These are phyloP conservation scores for Colletotrichum euphorbiae DNA, from an alignment of 2,329 filamentous ascomycete genomes.

Conservation along the genomic window DNA sequence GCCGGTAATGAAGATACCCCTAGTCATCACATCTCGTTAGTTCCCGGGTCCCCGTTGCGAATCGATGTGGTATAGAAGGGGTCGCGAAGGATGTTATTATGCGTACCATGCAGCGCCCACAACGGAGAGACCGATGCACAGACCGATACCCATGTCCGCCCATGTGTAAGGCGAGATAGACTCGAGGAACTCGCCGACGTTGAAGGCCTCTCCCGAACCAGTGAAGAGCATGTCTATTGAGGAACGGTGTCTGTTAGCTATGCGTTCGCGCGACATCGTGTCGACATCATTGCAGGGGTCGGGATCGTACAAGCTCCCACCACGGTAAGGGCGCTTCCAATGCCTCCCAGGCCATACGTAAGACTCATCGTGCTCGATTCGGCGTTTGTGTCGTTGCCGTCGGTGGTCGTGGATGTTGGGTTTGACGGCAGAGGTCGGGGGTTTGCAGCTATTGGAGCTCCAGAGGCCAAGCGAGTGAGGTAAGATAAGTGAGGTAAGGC, in stretches of 20 bases:
- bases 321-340: constrained; percentile 75
- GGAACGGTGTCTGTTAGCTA: constrained; percentile 31
- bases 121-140: constrained; percentile 96
- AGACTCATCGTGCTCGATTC: constrained; percentile 72
- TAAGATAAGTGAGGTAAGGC: constrained; percentile 37
- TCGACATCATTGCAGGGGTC: constrained; percentile 23
- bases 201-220: constrained; percentile 94
- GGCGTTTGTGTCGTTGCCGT: constrained; percentile 40
- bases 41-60: constrained; percentile 22
- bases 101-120: constrained; percentile 95
- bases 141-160: constrained; percentile 88
- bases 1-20: constrained; percentile 99
- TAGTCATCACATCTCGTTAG: constrained; percentile 51
- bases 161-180: constrained; percentile 93
- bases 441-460: constrained; percentile 41
- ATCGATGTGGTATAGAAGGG: background rate
- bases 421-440: constrained; percentile 30
- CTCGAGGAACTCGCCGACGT: constrained; percentile 96
- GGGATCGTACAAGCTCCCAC: constrained; percentile 80
- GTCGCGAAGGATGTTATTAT: constrained; percentile 6
- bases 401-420: constrained; percentile 30
- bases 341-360: constrained; percentile 76
- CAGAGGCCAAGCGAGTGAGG: constrained; percentile 29
- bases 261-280: constrained; percentile 14
- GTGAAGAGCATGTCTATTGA: constrained; percentile 95